Percentiles rank a stretch among this genome's conserved stretches.
Evolutionary conservation across 257 asterid species (phyloP).

Genomic region (Vinca minor): DNA sequence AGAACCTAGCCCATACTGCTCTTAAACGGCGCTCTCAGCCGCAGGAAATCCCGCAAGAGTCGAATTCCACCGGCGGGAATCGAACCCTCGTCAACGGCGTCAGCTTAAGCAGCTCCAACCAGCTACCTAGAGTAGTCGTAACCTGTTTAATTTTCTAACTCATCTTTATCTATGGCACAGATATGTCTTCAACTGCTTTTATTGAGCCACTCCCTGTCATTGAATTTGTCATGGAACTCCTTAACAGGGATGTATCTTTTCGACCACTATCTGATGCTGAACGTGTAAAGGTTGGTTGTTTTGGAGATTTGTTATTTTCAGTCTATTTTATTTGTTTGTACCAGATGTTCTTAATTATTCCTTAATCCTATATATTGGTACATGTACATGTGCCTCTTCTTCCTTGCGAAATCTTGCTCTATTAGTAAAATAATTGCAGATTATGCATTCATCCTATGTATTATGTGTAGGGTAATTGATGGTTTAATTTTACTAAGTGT

Average conservation of each 20-base stretch:
- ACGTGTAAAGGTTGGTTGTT: slow-evolving; percentile 65
- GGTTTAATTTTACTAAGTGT: neutral
- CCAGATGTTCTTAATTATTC: no score
- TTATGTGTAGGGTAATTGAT: neutral
- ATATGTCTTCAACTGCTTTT: slow-evolving; percentile 97
- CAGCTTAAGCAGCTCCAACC: no score
- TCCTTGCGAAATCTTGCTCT: neutral
- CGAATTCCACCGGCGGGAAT: no score
- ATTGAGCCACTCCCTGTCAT: slow-evolving; percentile 91
- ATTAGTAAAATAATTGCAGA: neutral
- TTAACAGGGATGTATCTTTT: slow-evolving; percentile 61
- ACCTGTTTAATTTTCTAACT: neutral
- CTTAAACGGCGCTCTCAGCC: no score
- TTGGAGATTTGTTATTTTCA: neutral
- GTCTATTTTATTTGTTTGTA: neutral
- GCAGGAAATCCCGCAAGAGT: no score
- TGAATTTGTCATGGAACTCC: slow-evolving; percentile 76
- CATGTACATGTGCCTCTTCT: no score
- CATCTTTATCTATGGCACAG: slow-evolving; percentile 30
- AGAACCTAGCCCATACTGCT: no score
- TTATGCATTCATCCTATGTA: neutral
- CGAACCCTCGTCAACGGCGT: no score
- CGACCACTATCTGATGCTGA: slow-evolving; percentile 89
- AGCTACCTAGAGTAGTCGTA: neutral
- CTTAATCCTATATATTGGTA: no score